Percentiles rank a stretch among this genome's conserved stretches.
Evolutionary conservation across 2,329 filamentous ascomycete species (phyloP).

Genomic region (Coniochaeta prunicola): DNA sequence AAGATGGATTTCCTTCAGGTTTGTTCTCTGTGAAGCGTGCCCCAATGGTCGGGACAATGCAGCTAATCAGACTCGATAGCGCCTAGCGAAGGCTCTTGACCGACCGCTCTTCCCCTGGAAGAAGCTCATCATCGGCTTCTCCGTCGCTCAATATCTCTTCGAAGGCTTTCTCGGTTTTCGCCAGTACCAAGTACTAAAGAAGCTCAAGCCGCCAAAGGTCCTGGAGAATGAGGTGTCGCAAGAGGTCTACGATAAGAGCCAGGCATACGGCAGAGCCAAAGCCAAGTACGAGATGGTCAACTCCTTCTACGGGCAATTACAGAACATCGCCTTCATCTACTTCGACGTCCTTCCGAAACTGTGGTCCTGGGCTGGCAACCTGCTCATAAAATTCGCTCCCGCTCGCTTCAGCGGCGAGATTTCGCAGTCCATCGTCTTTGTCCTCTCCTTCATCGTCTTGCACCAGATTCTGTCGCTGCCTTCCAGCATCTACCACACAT

Average conservation of each 20-base stretch:
- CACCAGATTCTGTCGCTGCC: constrained; percentile 76
- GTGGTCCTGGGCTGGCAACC: constrained; percentile 73
- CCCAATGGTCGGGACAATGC: background rate
- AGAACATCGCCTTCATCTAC: constrained; percentile 84
- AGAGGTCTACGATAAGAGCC: constrained; percentile 89
- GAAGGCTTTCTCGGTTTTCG: constrained; percentile 84
- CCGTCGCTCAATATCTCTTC: constrained; percentile 81
- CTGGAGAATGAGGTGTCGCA: constrained; percentile 82
- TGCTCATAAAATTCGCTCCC: constrained; percentile 69
- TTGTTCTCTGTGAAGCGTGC: background rate
- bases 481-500: constrained; percentile 83
- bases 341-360: constrained; percentile 86
- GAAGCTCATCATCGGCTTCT: constrained; percentile 90
- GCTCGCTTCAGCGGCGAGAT: constrained; percentile 84
- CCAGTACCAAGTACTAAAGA: constrained; percentile 81
- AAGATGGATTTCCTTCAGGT: constrained; percentile 42
- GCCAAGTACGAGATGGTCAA: constrained; percentile 79
- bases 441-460: constrained; percentile 78
- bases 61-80: constrained; percentile 30
- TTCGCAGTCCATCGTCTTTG: constrained; percentile 84
- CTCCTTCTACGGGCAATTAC: constrained; percentile 76
- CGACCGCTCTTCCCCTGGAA: constrained; percentile 95
- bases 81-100: constrained; percentile 80
- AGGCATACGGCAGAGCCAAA: constrained; percentile 93
- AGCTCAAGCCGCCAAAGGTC: constrained; percentile 74